Conservation (phyloP, 2,329 filamentous ascomycete genomes). For the Cylindrodendrum hubeiense region DNA sequence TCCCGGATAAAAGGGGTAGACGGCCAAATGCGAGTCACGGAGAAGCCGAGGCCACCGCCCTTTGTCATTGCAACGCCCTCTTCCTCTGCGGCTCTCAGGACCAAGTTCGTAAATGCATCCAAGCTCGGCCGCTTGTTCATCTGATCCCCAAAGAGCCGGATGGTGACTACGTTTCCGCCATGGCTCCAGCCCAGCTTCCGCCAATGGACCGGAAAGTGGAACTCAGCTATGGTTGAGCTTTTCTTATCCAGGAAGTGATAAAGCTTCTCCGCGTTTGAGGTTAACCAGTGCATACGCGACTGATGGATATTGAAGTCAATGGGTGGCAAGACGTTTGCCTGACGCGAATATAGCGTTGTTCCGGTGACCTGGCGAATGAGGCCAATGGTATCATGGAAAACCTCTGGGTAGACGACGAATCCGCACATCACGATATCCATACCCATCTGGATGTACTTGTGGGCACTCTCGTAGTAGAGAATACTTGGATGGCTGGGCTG, state of each 20-base stretch:
- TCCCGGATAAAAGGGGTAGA: constrained; percentile 32
- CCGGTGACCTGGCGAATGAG: constrained; percentile 29
- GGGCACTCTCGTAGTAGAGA: constrained; percentile 28
- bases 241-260: constrained; percentile 24
- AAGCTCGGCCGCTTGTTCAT: constrained; percentile 34
- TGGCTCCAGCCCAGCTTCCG: constrained; percentile 34
- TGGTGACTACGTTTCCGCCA: constrained; percentile 35
- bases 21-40: constrained; percentile 34
- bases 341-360: constrained; percentile 24
- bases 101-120: constrained; percentile 27
- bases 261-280: constrained; percentile 23
- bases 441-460: constrained; percentile 30
- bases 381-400: constrained; percentile 22
- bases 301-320: constrained; percentile 24
- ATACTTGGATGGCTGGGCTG: constrained; percentile 22
- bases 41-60: constrained; percentile 34
- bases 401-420: constrained; percentile 24
- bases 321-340: constrained; percentile 27
- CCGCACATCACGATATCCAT: constrained; percentile 30
- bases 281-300: constrained; percentile 27
- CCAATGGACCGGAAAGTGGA: constrained; percentile 31
- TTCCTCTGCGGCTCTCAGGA: constrained; percentile 31
- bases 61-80: constrained; percentile 35
- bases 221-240: constrained; percentile 19
- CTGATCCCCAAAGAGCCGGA: constrained; percentile 26